Evolutionary conservation across 2,329 filamentous ascomycete genomes (phyloP), one percentile per base, ranked within the genome.

Genomic region (Cadophora malorum): DNA sequence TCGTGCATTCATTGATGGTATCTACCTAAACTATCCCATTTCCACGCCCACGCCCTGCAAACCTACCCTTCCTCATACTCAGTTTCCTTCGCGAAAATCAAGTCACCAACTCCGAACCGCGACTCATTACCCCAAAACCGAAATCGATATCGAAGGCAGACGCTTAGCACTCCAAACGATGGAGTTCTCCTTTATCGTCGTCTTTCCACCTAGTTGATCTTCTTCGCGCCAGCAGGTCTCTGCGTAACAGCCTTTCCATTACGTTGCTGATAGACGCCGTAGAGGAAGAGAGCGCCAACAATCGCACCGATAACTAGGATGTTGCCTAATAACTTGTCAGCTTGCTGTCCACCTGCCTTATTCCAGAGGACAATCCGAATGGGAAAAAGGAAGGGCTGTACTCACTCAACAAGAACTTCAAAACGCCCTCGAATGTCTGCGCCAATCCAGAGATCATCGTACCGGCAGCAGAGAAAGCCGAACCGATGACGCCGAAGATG

Each of bases 331-430:
- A 50, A 4, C 4, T 19, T 1, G 33, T 59, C 38, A 67, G 64
- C 61, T 12, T 67, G n/a, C n/a, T n/a, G n/a, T n/a, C n/a, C n/a
- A n/a, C n/a, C n/a, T n/a, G n/a, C n/a, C n/a, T n/a, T n/a, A n/a
- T n/a, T n/a, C n/a, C n/a, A n/a, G n/a, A n/a, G n/a, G n/a, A n/a
- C n/a, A n/a, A n/a, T n/a, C n/a, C n/a, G n/a, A n/a, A n/a, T n/a
- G n/a, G n/a, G n/a, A n/a, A n/a, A n/a, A n/a, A n/a, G n/a, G n/a
- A n/a, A n/a, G n/a, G n/a, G n/a, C n/a, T n/a, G n/a, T n/a, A n/a
- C n/a, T 67, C 70, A 77, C 76, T 72, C 35, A 77, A 53, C 5
- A 77, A n/a, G 65, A 77, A 77, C 62, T 75, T 76, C 16, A 75
- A 9, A 28, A 77, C 52, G 3, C 72, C 76, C 53, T 75, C 72